phyloP scores from a whole-genome alignment of 2,329 filamentous ascomycete genomes.

The Capronia epimyces region DNA sequence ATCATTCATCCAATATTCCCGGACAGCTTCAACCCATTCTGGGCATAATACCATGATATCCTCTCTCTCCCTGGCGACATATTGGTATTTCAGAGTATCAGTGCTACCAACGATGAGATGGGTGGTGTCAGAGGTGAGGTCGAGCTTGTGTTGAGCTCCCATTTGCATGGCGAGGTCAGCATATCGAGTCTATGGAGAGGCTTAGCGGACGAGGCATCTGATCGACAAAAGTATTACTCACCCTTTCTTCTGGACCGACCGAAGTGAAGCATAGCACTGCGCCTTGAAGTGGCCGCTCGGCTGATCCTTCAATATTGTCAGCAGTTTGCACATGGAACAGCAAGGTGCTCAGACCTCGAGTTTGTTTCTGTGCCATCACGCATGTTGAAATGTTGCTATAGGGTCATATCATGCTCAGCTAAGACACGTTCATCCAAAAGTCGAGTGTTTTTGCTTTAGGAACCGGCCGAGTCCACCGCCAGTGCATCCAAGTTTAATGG shows the following conservation, averaged over 20 bases:
- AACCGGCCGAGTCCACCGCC: neutral
- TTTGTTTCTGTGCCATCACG: slow-evolving; percentile 6
- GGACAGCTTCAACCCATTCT: slow-evolving; percentile 78
- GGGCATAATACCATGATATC: slow-evolving; percentile 78
- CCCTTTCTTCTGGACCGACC: slow-evolving; percentile 67
- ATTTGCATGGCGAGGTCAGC: slow-evolving; percentile 61
- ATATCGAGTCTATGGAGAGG: slow-evolving; percentile 36
- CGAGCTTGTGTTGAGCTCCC: slow-evolving; percentile 79
- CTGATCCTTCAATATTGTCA: slow-evolving; percentile 16
- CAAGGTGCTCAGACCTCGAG: slow-evolving; percentile 1
- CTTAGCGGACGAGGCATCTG: slow-evolving; percentile 15
- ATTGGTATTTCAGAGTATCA: slow-evolving; percentile 88
- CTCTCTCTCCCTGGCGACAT: slow-evolving; percentile 81
- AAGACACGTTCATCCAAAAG: neutral
- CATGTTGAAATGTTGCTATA: neutral
- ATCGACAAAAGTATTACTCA: slow-evolving; percentile 47
- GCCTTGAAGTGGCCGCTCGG: slow-evolving; percentile 40
- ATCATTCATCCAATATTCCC: slow-evolving; percentile 73
- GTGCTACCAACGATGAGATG: slow-evolving; percentile 88
- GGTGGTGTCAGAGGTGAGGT: slow-evolving; percentile 92
- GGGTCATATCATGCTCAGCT: neutral
- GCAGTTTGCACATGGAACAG: neutral
- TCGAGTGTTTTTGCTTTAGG: neutral
- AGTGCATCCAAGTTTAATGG: neutral
- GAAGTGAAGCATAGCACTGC: slow-evolving; percentile 84